Base-by-base conservation (phyloP, 169 alveolate species). In the Plasmodium vinckei region DNA sequence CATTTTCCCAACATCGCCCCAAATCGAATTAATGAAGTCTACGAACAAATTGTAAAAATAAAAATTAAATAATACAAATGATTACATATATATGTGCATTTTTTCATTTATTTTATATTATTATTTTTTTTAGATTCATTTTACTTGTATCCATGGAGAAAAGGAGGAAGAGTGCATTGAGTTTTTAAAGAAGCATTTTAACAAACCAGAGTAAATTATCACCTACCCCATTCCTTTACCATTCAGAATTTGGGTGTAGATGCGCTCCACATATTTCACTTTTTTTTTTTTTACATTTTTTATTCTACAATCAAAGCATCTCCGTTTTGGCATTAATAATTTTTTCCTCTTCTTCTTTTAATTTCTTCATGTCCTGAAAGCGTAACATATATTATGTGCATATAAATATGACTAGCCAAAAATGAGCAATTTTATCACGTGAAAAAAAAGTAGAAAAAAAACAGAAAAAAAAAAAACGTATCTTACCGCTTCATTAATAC, bases 271-370 rank as follows among this genome's bases (percentile, higher is more conserved):
- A 10, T 13, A 13, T 47, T 9, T 47, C 9, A 13, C 56, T 33
- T 65, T 33, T 67, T 67, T 67, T 67, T 67, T 21, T 67, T 67
- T 67, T n/a, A n/a, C 42, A 33, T 67, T 67, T 67, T 67, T 67
- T 67, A 27, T 67, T 25, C 44, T 60, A 60, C 49, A 71, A 71
- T 77, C 67, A 68, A 44, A 77, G 61, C 33, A 77, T 77, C 46
- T 77, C 72, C 47, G 72, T 77, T 63, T 77, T 77, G 69, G 88
- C 88, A 42, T 61, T 69, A 56, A 77, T 59, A 25, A 77, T 77
- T 77, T 77, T 77, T 63, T 77, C 88, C 42, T 77, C 88, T 39
- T 63, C 88, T 77, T 77, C 88, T 53, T 77, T 77, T 56, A 77
- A 77, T 53, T 77, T 77, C 65, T 77, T 68, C 63, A 63, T 56